These are phyloP conservation scores for Colletotrichum gigasporum DNA, from an alignment of 2,329 filamentous ascomycete genomes.

Conservation along the genomic window DNA sequence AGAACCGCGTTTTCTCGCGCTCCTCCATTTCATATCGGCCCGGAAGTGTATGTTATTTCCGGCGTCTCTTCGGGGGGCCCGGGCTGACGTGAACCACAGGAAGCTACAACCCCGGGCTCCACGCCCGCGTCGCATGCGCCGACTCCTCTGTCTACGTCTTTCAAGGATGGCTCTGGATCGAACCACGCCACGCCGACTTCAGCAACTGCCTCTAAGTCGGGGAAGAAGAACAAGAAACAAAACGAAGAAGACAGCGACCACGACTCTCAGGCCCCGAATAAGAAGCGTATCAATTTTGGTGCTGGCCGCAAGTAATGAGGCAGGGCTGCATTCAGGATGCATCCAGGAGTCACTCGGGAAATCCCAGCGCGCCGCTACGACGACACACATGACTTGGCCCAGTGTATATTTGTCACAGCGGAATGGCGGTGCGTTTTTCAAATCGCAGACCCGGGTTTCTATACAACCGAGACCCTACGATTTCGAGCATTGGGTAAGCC, in stretches of 20 bases:
- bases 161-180: slow-evolving; percentile 56
- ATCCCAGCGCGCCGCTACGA: no score
- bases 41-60: slow-evolving; percentile 20
- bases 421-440: no score
- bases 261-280: slow-evolving; percentile 61
- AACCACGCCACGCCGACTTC: slow-evolving; percentile 66
- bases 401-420: no score
- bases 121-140: slow-evolving; percentile 59
- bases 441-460: no score
- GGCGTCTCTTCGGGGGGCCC: background rate
- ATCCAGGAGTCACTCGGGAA: no score
- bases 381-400: no score
- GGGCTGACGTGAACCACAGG: slow-evolving; percentile 40
- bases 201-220: slow-evolving; percentile 53
- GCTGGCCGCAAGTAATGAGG: slow-evolving; percentile 57
- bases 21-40: slow-evolving; percentile 71
- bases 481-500: no score
- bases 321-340: background rate
- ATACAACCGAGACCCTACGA: no score
- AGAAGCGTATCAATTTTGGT: slow-evolving; percentile 68
- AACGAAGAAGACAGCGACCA: slow-evolving; percentile 66
- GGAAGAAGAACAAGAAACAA: slow-evolving; percentile 62
- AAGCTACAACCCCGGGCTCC: slow-evolving; percentile 53
- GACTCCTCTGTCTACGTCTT: slow-evolving; percentile 65
- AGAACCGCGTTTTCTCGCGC: slow-evolving; percentile 78